Conservation (phyloP, 225 moss, liverwort and hornwort genomes). For the Asterella californica region DNA sequence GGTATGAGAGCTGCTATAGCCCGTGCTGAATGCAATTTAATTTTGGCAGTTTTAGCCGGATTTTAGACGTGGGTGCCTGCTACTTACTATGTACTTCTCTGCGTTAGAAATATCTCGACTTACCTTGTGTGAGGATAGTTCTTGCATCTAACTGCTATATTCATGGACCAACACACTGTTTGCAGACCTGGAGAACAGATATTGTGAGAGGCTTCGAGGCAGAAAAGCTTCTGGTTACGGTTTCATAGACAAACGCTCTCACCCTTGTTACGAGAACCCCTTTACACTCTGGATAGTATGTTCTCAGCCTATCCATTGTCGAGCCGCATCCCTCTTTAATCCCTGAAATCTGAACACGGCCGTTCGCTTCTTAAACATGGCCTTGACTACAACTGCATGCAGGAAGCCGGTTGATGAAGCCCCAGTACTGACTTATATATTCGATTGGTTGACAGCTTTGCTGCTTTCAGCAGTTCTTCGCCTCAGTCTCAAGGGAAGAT, state of each 20-base stretch:
- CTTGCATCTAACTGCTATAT: too few species aligned
- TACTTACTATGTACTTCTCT: too few species aligned
- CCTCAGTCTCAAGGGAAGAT: constrained; percentile 62
- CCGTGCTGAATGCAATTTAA: too few species aligned
- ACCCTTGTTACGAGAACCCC: constrained; percentile 33
- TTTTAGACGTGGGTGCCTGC: too few species aligned
- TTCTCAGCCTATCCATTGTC: background rate
- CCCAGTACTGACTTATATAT: background rate
- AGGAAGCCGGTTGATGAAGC: background rate
- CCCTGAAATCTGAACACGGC: background rate
- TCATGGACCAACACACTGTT: too few species aligned
- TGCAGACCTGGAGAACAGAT: constrained; percentile 37
- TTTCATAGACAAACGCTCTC: constrained; percentile 40
- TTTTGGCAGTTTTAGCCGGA: too few species aligned
- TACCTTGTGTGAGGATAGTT: too few species aligned
- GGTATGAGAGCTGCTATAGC: too few species aligned
- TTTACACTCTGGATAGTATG: constrained; percentile 38
- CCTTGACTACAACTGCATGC: too few species aligned
- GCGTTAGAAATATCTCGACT: too few species aligned
- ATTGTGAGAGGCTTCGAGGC: constrained; percentile 10
- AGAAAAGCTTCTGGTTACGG: background rate
- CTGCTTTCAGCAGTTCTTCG: constrained; percentile 78
- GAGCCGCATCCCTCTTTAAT: background rate
- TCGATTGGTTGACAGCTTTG: constrained; percentile 48
- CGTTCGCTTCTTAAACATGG: background rate